Evolutionary conservation across 2,329 filamentous ascomycete species (phyloP).

Genomic region (Didymella keratinophila): DNA sequence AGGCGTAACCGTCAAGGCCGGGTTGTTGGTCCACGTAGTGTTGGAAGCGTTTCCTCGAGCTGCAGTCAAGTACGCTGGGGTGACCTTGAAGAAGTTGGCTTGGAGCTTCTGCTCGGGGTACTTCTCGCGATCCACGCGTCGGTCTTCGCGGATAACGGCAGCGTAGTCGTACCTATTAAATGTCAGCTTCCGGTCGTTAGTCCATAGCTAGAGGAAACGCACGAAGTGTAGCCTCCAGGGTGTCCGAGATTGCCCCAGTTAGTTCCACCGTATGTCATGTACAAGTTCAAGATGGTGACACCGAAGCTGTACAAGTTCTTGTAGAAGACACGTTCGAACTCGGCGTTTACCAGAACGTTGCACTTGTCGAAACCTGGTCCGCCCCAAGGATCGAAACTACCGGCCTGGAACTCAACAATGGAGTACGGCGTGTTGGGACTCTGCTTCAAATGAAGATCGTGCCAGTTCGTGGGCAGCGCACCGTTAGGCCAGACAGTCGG

Average conservation of each 20-base stretch:
- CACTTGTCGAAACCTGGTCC: conserved; percentile 75
- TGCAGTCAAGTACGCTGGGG: conserved; percentile 71
- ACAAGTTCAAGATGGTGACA: conserved; percentile 73
- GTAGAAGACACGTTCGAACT: conserved; percentile 80
- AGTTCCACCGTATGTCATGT: conserved; percentile 82
- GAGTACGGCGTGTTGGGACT: conserved; percentile 73
- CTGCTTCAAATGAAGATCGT: conserved; percentile 62
- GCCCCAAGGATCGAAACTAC: conserved; percentile 77
- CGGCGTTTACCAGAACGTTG: conserved; percentile 69
- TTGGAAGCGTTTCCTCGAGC: conserved; percentile 42
- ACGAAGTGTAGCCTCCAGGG: conserved; percentile 64
- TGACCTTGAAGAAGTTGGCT: conserved; percentile 76
- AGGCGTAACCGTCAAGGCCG: conserved; percentile 67
- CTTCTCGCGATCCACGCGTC: conserved; percentile 74
- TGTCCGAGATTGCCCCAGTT: conserved; percentile 78
- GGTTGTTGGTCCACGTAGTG: conserved; percentile 49
- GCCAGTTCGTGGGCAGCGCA: conserved; percentile 65
- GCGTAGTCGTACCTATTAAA: conserved; percentile 41
- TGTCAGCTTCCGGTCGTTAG: not conserved
- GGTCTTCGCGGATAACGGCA: conserved; percentile 72
- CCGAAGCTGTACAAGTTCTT: conserved; percentile 76
- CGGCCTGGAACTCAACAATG: conserved; percentile 74
- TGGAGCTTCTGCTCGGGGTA: conserved; percentile 81
- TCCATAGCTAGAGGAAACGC: conserved; percentile 55
- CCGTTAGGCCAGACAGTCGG: conserved; percentile 67